These are phyloP conservation scores for Pleurotus tuoliensis DNA, from an alignment of 768 basidiomycete species.

Conservation along the genomic window DNA sequence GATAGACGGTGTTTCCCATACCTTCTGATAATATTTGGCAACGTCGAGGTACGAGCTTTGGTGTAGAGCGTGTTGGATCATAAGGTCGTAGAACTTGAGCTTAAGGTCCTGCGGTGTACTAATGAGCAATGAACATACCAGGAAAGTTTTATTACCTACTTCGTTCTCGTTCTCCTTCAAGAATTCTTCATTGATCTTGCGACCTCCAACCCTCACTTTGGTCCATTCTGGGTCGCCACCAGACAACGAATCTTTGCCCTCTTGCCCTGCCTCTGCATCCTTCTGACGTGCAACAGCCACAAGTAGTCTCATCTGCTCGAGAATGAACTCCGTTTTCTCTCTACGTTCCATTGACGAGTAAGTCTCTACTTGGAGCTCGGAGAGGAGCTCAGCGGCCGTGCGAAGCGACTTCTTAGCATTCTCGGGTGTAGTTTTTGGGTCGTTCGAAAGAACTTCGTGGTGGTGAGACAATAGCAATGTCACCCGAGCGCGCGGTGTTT, in stretches of 20 bases:
- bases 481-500: slow-evolving; percentile 92
- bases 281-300: slow-evolving; percentile 73
- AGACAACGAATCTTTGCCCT: slow-evolving; percentile 56
- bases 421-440: slow-evolving; percentile 39
- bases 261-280: slow-evolving; percentile 63
- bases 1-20: slow-evolving; percentile 96
- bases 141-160: slow-evolving; percentile 37
- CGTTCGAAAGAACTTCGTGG: slow-evolving; percentile 67
- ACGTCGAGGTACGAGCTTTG: slow-evolving; percentile 86
- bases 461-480: slow-evolving; percentile 83
- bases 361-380: slow-evolving; percentile 96
- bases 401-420: slow-evolving; percentile 66
- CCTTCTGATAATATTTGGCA: slow-evolving; percentile 92
- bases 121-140: neutral
- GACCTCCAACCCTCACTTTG: slow-evolving; percentile 84
- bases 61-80: slow-evolving; percentile 92
- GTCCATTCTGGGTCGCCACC: slow-evolving; percentile 91
- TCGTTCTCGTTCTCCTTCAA: slow-evolving; percentile 86
- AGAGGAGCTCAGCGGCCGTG: slow-evolving; percentile 87
- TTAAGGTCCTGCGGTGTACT: slow-evolving; percentile 72
- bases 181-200: slow-evolving; percentile 93
- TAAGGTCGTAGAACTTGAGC: slow-evolving; percentile 92
- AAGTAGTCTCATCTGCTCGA: slow-evolving; percentile 95
- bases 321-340: slow-evolving; percentile 97
- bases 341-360: slow-evolving; percentile 97